Evolutionary conservation across 78 protist species (phyloP), one percentile per base, ranked within the genome.

Genomic region (Polysphondylium violaceum): DNA sequence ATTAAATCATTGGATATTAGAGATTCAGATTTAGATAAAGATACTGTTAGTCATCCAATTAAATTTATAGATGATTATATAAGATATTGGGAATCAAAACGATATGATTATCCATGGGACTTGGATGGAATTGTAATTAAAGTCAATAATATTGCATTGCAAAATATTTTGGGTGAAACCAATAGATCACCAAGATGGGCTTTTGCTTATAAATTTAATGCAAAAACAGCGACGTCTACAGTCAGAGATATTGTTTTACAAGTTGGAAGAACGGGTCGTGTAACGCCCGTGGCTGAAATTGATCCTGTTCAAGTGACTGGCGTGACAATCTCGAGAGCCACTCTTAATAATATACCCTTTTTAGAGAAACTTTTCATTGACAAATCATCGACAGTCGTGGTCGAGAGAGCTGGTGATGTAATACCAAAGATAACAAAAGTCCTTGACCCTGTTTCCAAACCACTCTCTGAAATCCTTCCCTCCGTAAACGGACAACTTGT

Each of bases 131-230:
- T 88, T 7, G 94, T 88, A 2, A 43, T 88, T 3, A 88, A 88
- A 41, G 77, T 88, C 0, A 76, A 88, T 61, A 25, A 23, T 17
- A 44, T 76, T 3, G 76, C 11, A 2, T 3, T 25, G 5, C 94
- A 88, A 51, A n/a, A 27, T 8, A 16, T 12, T 11, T 19, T 88
- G 1, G 79, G 87, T 1, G 81, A 88, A 1, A 36, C 43, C 2
- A 50, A 78, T 56, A 61, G 87, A 29, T 38, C 94, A 16, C 94
- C 94, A 23, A 60, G 94, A 50, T 88, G 94, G 94, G 94, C 94
- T 17, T 61, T 88, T 23, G 94, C 94, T 3, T 88, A 65, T 72
- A 88, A 88, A 38, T 88, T 78, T 53, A 40, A 51, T 14, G 94
- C 87, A 3, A 21, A 38, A 4, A 38, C 55, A 12, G 25, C 38